Evolutionary conservation across 2,329 filamentous ascomycete species (phyloP).

Genomic region (Cordyceps cicadae): DNA sequence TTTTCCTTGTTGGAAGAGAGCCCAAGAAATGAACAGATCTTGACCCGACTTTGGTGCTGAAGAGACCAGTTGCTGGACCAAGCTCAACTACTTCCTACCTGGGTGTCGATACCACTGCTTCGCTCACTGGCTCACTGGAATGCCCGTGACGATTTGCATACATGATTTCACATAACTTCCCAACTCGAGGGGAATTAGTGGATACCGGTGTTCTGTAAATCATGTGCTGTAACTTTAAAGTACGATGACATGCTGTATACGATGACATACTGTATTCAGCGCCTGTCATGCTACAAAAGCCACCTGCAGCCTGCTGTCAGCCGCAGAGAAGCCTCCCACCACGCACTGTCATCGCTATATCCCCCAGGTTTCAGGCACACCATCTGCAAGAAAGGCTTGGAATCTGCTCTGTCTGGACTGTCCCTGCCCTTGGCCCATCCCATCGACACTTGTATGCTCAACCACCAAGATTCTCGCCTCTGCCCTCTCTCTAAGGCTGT

Average conservation of each 20-base stretch:
- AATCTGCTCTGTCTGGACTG: background rate
- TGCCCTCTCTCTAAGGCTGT: background rate
- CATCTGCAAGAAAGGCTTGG: background rate
- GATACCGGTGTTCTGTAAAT: background rate
- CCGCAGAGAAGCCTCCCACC: background rate
- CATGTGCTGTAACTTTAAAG: background rate
- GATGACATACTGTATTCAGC: background rate
- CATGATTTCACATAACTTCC: background rate
- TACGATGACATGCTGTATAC: background rate
- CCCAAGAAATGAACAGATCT: too few relatives aligned
- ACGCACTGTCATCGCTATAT: background rate
- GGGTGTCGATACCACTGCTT: background rate
- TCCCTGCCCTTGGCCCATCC: background rate
- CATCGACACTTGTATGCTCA: background rate
- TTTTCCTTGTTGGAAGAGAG: background rate
- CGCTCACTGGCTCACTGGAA: background rate
- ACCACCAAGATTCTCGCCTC: too few relatives aligned
- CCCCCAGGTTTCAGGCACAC: background rate
- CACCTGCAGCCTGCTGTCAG: background rate
- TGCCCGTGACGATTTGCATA: background rate
- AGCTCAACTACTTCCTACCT: background rate
- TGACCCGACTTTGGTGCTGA: background rate
- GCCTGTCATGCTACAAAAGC: background rate
- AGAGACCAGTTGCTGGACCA: background rate
- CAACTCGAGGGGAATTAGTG: background rate